phyloP scores from a whole-genome alignment of 495 filamentous ascomycete species.

The Xylaria longipes region DNA sequence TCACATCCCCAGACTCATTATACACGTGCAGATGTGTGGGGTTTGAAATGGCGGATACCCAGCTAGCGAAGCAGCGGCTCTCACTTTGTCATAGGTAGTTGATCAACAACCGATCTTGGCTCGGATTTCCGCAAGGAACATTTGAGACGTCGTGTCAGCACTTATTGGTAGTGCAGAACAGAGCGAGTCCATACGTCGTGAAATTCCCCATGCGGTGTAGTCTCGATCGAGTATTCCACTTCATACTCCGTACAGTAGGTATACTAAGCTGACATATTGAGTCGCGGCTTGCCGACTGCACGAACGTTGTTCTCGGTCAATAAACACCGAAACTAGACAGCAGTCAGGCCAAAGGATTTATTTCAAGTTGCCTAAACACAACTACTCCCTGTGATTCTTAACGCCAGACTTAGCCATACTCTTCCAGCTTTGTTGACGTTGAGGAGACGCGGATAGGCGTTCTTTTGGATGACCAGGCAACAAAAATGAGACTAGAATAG shows the following conservation, averaged over 20 bases:
- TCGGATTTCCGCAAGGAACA: background rate
- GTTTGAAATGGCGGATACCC: background rate
- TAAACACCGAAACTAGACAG: background rate
- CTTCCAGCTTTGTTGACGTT: background rate
- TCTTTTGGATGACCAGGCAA: conserved; percentile 1
- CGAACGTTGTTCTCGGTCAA: background rate
- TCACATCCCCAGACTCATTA: background rate
- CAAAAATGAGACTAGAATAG: background rate
- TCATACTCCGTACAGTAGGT: background rate
- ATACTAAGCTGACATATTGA: conserved; percentile 1
- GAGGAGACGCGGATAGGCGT: background rate
- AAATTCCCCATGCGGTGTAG: background rate
- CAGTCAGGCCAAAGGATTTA: conserved; percentile 1
- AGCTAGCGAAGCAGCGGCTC: background rate
- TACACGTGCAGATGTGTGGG: background rate
- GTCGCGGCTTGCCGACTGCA: background rate
- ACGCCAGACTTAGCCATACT: background rate
- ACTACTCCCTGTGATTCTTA: background rate
- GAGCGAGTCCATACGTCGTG: background rate
- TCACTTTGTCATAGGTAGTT: background rate
- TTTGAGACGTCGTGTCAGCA: conserved; percentile 20
- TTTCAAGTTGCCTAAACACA: background rate
- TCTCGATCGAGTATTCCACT: background rate
- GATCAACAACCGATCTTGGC: background rate
- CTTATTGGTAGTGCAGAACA: background rate